A percentile compares a stretch with the other conserved stretches of the same genome.
Conservation (phyloP, 2,329 filamentous ascomycete species). For the Aspergillus clavatus region DNA sequence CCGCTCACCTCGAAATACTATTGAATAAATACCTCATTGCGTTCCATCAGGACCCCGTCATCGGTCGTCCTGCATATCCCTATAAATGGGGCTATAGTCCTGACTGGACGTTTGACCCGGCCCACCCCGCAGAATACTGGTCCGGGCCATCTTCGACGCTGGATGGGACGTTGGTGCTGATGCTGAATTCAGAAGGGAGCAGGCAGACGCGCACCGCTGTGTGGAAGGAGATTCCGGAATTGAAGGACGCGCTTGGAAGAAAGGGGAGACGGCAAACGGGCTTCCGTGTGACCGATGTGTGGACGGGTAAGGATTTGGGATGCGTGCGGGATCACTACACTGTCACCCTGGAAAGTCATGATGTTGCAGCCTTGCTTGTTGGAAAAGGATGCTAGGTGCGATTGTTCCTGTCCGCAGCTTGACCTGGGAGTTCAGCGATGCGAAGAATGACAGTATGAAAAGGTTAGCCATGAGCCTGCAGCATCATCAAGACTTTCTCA, state of each 20-base stretch:
- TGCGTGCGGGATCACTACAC: slow-evolving; percentile 25
- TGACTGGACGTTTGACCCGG: slow-evolving; percentile 32
- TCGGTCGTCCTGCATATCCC: slow-evolving; percentile 43
- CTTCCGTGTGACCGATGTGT: slow-evolving; percentile 26
- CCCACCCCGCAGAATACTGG: slow-evolving; percentile 35
- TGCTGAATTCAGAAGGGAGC: slow-evolving; percentile 27
- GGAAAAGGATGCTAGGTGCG: slow-evolving; percentile 7
- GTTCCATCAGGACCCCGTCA: slow-evolving; percentile 46
- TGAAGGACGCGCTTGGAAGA: slow-evolving; percentile 8
- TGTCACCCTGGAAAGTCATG: slow-evolving; percentile 24
- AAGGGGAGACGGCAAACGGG: slow-evolving; percentile 1
- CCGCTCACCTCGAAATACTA: slow-evolving; percentile 39
- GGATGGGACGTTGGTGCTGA: slow-evolving; percentile 27
- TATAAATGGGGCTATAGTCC: slow-evolving; percentile 36
- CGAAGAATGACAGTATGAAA: no score
- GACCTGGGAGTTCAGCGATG: no score
- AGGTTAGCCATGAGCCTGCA: no score
- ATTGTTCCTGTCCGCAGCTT: background rate
- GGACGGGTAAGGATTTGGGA: slow-evolving; percentile 28
- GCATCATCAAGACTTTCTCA: no score
- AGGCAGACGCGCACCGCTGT: slow-evolving; percentile 20
- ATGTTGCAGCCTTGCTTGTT: slow-evolving; percentile 29
- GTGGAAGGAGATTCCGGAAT: slow-evolving; percentile 30
- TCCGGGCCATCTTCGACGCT: slow-evolving; percentile 27
- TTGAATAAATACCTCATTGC: slow-evolving; percentile 38